phyloP scores from a whole-genome alignment of 2,329 filamentous ascomycete genomes.

The Achaetomium macrosporum region DNA sequence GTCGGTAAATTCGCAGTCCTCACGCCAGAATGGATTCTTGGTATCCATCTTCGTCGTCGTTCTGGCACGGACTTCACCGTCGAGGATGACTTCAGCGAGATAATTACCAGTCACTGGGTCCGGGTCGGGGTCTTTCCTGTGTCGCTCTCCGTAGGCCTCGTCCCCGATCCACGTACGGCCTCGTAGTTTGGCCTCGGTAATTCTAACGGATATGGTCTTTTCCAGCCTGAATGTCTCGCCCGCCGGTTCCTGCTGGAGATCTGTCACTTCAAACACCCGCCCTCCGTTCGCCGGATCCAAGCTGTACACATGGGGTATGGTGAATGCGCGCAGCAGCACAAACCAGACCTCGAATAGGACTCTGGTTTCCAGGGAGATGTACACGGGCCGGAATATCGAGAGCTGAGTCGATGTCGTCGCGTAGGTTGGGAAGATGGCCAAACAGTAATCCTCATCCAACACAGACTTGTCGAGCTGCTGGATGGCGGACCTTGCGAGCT shows the following conservation, averaged over 20 bases:
- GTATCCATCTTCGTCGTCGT: slow-evolving; percentile 67
- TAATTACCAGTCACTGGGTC: slow-evolving; percentile 61
- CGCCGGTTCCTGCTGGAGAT: slow-evolving; percentile 34
- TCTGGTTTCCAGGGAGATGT: slow-evolving; percentile 77
- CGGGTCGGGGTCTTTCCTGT: slow-evolving; percentile 29
- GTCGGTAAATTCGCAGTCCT: slow-evolving; percentile 72
- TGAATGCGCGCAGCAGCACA: slow-evolving; percentile 82
- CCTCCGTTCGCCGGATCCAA: slow-evolving; percentile 41
- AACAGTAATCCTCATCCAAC: slow-evolving; percentile 85
- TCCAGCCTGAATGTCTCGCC: slow-evolving; percentile 56
- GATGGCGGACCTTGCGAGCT: slow-evolving; percentile 82
- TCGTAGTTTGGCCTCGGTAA: slow-evolving; percentile 59
- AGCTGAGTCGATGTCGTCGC: slow-evolving; percentile 66
- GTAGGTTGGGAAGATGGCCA: slow-evolving; percentile 94
- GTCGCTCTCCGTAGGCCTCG: slow-evolving; percentile 28
- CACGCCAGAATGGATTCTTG: slow-evolving; percentile 74
- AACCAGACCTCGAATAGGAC: slow-evolving; percentile 98
- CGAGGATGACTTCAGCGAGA: slow-evolving; percentile 71
- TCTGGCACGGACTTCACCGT: slow-evolving; percentile 71
- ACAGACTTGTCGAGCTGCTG: slow-evolving; percentile 88
- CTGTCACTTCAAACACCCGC: slow-evolving; percentile 39
- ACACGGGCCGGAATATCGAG: slow-evolving; percentile 79
- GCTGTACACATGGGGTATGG: slow-evolving; percentile 84
- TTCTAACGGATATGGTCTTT: slow-evolving; percentile 52
- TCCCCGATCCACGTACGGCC: slow-evolving; percentile 27